A percentile compares a stretch with the other conserved stretches of the same genome.
phyloP scores from a whole-genome alignment of 495 filamentous ascomycete genomes.

The Aspergillus homomorphus region DNA sequence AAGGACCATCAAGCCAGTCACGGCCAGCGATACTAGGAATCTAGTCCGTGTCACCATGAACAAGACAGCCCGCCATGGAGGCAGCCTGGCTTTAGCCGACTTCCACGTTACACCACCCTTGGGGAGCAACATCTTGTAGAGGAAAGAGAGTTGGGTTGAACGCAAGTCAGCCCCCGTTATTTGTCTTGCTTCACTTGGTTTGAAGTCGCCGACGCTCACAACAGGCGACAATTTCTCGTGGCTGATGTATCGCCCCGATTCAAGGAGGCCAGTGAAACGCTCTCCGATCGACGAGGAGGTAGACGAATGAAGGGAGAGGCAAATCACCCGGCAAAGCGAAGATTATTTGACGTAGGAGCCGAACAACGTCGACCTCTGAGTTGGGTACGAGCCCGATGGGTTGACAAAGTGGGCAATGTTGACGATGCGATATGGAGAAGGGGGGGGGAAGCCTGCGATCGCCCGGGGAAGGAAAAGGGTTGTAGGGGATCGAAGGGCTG shows the following conservation, averaged over 20 bases:
- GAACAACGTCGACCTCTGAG: not conserved
- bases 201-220: conserved; percentile 9
- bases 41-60: conserved; percentile 74
- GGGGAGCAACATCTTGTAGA: conserved; percentile 65
- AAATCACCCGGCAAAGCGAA: not conserved
- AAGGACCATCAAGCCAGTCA: conserved; percentile 72
- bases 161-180: not conserved
- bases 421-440: conserved; percentile 9
- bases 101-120: conserved; percentile 94
- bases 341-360: not conserved
- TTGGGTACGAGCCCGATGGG: not conserved
- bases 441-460: conserved; percentile 7
- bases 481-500: conserved; percentile 1
- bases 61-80: conserved; percentile 76
- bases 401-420: not conserved
- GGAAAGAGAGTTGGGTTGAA: not conserved
- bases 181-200: not conserved
- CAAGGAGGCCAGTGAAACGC: conserved; percentile 10
- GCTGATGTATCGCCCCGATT: conserved; percentile 3
- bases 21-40: conserved; percentile 69
- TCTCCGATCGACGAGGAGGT: conserved; percentile 5
- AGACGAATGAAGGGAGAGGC: conserved; percentile 6
- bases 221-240: conserved; percentile 21
- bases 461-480: conserved; percentile 4
- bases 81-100: conserved; percentile 75